Evolutionary conservation across 2,329 filamentous ascomycete species (phyloP), one percentile per base, ranked within the genome.

Genomic region (Penicillium sp.): DNA sequence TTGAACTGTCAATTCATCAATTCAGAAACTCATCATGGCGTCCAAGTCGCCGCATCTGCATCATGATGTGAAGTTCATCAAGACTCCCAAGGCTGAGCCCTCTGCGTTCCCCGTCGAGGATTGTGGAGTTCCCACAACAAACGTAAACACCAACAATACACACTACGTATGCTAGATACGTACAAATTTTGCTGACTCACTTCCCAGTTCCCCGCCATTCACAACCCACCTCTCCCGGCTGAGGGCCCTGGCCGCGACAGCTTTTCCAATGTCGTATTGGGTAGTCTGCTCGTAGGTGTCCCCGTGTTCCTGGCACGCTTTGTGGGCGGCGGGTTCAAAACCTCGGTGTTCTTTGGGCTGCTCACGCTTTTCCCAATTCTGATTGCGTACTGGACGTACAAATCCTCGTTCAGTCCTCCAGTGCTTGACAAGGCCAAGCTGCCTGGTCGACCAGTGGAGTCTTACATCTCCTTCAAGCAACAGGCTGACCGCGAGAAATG

Each of bases 181-280:
- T 6, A n/a, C 14, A 20, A 42, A 42, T 42, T 6, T 5, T 5
- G 38, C 47, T 50, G 24, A 50, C 30, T 12, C 26, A 5, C 20
- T 8, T 21, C 24, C 5, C 69, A 95, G 91, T 93, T 85, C 68
- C 88, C 90, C 33, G 78, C 91, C 60, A 97, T 97, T 77, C 89
- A 94, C 72, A 97, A 97, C 84, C 90, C 86, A 49, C 91, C 94
- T 63, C 84, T 97, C 43, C 93, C 93, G 33, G 93, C 92, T 63
- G 94, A 97, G 73, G 90, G 85, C 50, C 78, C 90, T 53, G 89
- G 91, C 63, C 85, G 83, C 73, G 91, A 96, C 64, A 86, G 80
- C 75, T 97, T 97, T 85, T 92, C 88, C 77, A 96, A 94, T 77
- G 77, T 81, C 65, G 75, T 88, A 65, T 86, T 97, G 64, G 79